phyloP scores from a whole-genome alignment of 768 basidiomycete species.

The Calocera cornea region DNA sequence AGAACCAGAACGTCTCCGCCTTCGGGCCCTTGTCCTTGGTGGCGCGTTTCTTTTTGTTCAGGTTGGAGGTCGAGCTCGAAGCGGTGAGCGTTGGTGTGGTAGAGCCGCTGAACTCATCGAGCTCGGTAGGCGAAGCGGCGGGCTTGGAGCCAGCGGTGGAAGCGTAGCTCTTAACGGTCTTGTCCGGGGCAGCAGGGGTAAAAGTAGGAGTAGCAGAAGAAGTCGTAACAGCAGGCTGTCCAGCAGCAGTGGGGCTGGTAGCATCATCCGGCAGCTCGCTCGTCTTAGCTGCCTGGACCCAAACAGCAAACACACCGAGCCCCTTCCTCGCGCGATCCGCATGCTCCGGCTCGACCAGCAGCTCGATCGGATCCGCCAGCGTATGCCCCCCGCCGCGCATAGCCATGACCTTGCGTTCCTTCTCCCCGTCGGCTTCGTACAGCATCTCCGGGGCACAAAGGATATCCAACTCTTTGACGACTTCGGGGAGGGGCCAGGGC shows the following conservation, averaged over 20 bases:
- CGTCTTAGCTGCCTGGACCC: slow-evolving; percentile 37
- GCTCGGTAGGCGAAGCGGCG: no score
- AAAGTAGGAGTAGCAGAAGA: no score
- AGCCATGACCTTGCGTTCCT: slow-evolving; percentile 8
- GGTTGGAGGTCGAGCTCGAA: slow-evolving; percentile 22
- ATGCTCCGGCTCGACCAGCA: slow-evolving; percentile 38
- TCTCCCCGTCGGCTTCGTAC: slow-evolving; percentile 28
- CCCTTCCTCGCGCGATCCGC: slow-evolving; percentile 35
- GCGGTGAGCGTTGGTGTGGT: no score
- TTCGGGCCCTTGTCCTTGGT: slow-evolving; percentile 16
- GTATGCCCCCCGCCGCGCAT: slow-evolving; percentile 19
- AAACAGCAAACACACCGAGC: slow-evolving; percentile 51
- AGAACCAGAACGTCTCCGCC: slow-evolving; percentile 40
- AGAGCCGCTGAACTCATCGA: no score
- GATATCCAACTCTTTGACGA: slow-evolving; percentile 28
- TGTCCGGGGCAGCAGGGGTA: not conserved
- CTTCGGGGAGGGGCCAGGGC: slow-evolving; percentile 36
- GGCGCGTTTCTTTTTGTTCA: slow-evolving; percentile 26
- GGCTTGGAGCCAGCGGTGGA: not conserved
- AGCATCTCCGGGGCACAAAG: slow-evolving; percentile 26
- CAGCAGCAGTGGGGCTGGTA: not conserved
- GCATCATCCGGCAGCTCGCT: not conserved
- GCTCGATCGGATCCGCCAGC: slow-evolving; percentile 42
- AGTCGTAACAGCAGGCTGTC: not conserved
- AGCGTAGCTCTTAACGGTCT: not conserved